Percentiles rank a stretch among this genome's conserved stretches.
These are phyloP conservation scores for Hypoxylon sp. DNA, from an alignment of 2,329 filamentous ascomycete species.

Conservation along the genomic window DNA sequence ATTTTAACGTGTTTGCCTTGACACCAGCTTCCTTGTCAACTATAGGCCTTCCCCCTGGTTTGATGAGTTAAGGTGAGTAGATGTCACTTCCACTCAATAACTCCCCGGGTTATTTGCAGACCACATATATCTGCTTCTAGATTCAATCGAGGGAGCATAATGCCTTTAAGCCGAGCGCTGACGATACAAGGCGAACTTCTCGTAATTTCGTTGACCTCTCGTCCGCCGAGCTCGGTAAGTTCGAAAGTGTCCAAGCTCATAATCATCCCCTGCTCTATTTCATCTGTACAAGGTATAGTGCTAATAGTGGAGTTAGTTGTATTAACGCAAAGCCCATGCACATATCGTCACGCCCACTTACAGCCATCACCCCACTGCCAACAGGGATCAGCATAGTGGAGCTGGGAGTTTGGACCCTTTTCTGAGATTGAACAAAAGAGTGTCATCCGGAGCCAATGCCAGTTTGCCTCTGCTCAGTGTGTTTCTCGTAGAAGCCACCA, in stretches of 20 bases:
- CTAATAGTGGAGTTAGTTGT: slow-evolving; percentile 47
- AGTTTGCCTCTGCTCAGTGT: slow-evolving; percentile 23
- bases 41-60: slow-evolving; percentile 15
- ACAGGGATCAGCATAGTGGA: slow-evolving; percentile 37
- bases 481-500: slow-evolving; percentile 32
- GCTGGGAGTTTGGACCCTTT: slow-evolving; percentile 39
- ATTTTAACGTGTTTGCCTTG: slow-evolving; percentile 13
- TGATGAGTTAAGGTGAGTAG: slow-evolving; percentile 28
- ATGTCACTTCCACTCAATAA: slow-evolving; percentile 11
- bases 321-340: slow-evolving; percentile 42
- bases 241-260: slow-evolving; percentile 36
- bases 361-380: slow-evolving; percentile 35
- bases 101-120: slow-evolving; percentile 17
- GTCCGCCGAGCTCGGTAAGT: slow-evolving; percentile 29
- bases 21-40: slow-evolving; percentile 8
- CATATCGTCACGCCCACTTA: slow-evolving; percentile 37
- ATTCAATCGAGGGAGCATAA: slow-evolving; percentile 23
- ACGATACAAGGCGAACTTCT: slow-evolving; percentile 28
- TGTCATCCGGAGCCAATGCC: slow-evolving; percentile 30
- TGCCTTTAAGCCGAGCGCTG: slow-evolving; percentile 18
- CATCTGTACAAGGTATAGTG: slow-evolving; percentile 34
- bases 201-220: slow-evolving; percentile 38
- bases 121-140: slow-evolving; percentile 17
- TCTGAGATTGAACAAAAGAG: slow-evolving; percentile 37
- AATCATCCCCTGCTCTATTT: slow-evolving; percentile 30